phyloP scores from a whole-genome alignment of 352 stramenopile species.

The Pseudoperonospora humuli region DNA sequence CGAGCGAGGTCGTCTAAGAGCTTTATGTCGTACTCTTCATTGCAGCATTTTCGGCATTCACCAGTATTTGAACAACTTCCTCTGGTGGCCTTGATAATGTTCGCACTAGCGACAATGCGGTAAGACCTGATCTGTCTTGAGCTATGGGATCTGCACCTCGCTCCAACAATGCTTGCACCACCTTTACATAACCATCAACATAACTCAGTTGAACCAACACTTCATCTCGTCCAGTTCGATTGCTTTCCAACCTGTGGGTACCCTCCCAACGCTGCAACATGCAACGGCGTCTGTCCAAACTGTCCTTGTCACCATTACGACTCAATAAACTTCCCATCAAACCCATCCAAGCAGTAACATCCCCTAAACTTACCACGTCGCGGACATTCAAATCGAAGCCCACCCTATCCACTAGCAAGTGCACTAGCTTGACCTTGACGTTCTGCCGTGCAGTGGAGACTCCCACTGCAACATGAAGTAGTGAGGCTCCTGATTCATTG shows the following conservation, averaged over 20 bases:
- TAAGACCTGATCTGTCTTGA: slow-evolving; percentile 53
- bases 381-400: slow-evolving; percentile 68
- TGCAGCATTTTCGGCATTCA: slow-evolving; percentile 33
- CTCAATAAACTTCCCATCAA: not conserved
- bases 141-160: slow-evolving; percentile 38
- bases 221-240: not conserved
- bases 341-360: not conserved
- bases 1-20: no score
- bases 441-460: slow-evolving; percentile 55
- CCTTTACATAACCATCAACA: slow-evolving; percentile 8
- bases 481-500: slow-evolving; percentile 50
- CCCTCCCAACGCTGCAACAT: slow-evolving; percentile 63
- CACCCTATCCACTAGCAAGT: slow-evolving; percentile 54
- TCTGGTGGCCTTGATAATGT: slow-evolving; percentile 56
- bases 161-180: slow-evolving; percentile 47
- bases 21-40: slow-evolving; percentile 14
- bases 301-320: slow-evolving; percentile 11
- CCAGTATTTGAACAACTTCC: slow-evolving; percentile 54
- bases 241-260: slow-evolving; percentile 35
- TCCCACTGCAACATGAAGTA: slow-evolving; percentile 66
- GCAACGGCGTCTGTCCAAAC: slow-evolving; percentile 66
- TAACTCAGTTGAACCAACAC: not conserved
- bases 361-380: slow-evolving; percentile 35
- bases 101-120: slow-evolving; percentile 53
- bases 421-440: slow-evolving; percentile 60